Evolutionary conservation across 495 filamentous ascomycete species (phyloP), one percentile per base, ranked within the genome.

Genomic region (Aspergillus ellipticus): DNA sequence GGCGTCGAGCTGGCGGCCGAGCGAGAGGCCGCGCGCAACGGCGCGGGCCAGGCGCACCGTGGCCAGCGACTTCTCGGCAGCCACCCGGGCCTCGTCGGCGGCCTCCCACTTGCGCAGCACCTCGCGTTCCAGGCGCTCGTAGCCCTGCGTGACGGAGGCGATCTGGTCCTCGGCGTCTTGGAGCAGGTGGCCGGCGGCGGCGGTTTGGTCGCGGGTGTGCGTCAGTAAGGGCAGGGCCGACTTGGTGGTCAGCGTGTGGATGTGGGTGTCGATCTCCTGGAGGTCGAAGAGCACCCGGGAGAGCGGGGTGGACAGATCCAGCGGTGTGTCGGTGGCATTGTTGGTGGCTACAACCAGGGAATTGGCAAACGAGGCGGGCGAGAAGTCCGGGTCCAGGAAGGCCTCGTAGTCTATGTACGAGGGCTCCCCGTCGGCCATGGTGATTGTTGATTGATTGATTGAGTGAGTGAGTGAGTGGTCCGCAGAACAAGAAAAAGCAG

Each of bases 361-460:
- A 71, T 96, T 95, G 62, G 94, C 92, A 64, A 96, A 97, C 29
- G 82, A 70, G 42, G 86, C 68, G 2, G 95, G 80, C 10, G 83
- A 88, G 76, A 98, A 97, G 46, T 78, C 65, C 2, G 93, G 91
- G 59, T 89, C 85, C 57, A 96, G 81, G 72, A 98, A 96, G 60
- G 89, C 78, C 63, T 96, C 90, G 73, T 96, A 96, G 79, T 98
- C 92, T 69, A 98, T 92, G 76, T 98, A 98, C 15, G 93, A 96
- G 16, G 85, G 81, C 50, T 79, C 75, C 11, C 59, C 64, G 61
- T 71, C 70, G 13, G 68, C 64, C 74, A 78, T 78, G 54, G 24
- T 53, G 39, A 24, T 39, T 31, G 37, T 42, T 9, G 21, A n/a
- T 53, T 9, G 31, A 33, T 52, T 29, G 21, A 43, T 10, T 24